These are phyloP conservation scores for Dissoconium aciculare DNA, from an alignment of 2,329 filamentous ascomycete species.

Conservation along the genomic window DNA sequence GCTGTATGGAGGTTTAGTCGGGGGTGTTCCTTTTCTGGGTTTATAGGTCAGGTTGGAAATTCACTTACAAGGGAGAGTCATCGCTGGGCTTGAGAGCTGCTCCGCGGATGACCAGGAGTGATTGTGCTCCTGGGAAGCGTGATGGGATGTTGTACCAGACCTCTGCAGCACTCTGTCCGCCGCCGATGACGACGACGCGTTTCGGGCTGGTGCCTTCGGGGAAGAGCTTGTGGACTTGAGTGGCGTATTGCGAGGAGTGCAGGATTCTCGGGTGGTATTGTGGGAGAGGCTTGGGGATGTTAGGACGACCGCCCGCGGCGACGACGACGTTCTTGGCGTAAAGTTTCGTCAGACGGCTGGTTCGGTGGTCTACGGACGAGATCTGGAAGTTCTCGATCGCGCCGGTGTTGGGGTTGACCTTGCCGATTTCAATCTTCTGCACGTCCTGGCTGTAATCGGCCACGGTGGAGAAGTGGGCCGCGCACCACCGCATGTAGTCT, in stretches of 20 bases:
- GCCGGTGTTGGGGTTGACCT: constrained; percentile 33
- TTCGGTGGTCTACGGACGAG: constrained; percentile 45
- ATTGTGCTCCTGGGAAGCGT: constrained; percentile 67
- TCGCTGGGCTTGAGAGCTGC: constrained; percentile 80
- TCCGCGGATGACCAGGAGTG: constrained; percentile 64
- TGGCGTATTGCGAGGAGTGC: constrained; percentile 77
- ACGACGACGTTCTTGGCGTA: constrained; percentile 55
- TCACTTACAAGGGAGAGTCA: constrained; percentile 66
- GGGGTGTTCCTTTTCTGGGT: constrained; percentile 32
- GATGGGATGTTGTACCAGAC: constrained; percentile 81
- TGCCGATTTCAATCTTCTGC: constrained; percentile 47
- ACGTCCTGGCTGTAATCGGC: constrained; percentile 71
- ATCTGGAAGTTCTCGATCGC: constrained; percentile 53
- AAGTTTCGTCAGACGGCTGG: constrained; percentile 39
- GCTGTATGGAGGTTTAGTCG: constrained; percentile 9
- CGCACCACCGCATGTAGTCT: constrained; percentile 90
- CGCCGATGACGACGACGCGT: constrained; percentile 71
- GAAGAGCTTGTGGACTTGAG: constrained; percentile 46
- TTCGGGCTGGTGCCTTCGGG: constrained; percentile 42
- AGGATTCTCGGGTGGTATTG: constrained; percentile 57
- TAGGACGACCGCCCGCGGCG: constrained; percentile 52
- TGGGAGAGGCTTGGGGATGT: constrained; percentile 56
- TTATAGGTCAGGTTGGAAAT: constrained; percentile 36
- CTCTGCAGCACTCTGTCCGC: constrained; percentile 85
- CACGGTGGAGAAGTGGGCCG: constrained; percentile 56